These are phyloP conservation scores for Scedosporium apiospermum DNA, from an alignment of 2,329 filamentous ascomycete genomes.

Conservation along the genomic window DNA sequence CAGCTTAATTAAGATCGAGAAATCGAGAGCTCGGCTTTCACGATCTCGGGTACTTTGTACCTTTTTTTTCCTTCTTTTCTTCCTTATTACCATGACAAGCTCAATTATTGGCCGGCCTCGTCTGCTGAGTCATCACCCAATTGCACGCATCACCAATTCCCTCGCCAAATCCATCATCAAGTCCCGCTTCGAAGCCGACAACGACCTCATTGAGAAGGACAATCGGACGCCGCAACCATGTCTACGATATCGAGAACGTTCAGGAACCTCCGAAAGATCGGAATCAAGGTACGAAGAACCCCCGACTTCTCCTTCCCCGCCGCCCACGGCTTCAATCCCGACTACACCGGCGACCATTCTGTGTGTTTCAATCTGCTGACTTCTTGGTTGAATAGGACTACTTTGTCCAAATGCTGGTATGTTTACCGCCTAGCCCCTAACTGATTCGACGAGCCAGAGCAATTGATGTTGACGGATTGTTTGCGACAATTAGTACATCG, in stretches of 20 bases:
- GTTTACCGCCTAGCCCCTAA: constrained; percentile 23
- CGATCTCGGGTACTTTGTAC: not conserved
- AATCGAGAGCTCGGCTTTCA: not conserved
- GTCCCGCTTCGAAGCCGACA: constrained; percentile 8
- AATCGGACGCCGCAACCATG: constrained; percentile 48
- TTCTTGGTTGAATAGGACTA: constrained; percentile 54
- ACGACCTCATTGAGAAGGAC: constrained; percentile 10
- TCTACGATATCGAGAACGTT: constrained; percentile 84
- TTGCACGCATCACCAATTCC: not conserved
- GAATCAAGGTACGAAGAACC: constrained; percentile 61
- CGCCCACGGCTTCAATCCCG: not conserved
- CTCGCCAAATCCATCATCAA: not conserved
- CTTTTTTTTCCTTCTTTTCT: not conserved
- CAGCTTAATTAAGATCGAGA: not conserved
- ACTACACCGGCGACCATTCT: not conserved
- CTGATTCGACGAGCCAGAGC: not conserved
- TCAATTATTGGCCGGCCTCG: not conserved
- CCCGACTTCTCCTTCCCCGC: constrained; percentile 1
- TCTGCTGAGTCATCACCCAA: not conserved
- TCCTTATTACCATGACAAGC: not conserved
- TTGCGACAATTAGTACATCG: constrained; percentile 41
- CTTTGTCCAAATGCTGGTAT: constrained; percentile 86
- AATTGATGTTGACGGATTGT: not conserved
- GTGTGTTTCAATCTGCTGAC: not conserved
- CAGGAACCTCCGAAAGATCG: constrained; percentile 77